Evolutionary conservation across 2,329 filamentous ascomycete species (phyloP), one percentile per base, ranked within the genome.

Genomic region (Biscogniauxia mediterranea): DNA sequence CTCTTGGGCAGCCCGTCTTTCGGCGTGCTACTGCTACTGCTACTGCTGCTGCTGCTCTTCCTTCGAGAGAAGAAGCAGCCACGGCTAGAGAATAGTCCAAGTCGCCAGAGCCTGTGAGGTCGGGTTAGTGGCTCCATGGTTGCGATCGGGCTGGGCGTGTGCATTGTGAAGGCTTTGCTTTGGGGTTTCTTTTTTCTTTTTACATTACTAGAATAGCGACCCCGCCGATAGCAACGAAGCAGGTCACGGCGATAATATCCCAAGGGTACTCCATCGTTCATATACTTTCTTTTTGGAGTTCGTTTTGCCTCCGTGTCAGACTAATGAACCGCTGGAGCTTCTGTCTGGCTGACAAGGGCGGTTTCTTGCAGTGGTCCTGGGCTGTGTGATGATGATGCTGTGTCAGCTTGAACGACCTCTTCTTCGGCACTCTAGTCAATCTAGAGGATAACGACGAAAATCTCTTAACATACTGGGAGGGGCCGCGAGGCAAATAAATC

Each of bases 191-290:
- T 23, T 23, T 3, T 11, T 2, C 1, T 42, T 49, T 67, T 70
- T 66, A 70, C 68, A 67, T 25, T 13, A 55, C 20, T 15, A 61
- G 7, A 1, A 64, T 21, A 5, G 64, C n/a, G n/a, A 64, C 8
- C 7, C 58, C 50, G 11, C 56, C 66, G 17, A 66, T 5, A 5
- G 57, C 25, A 23, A 54, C 57, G 32, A 64, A 23, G 28, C 62
- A 58, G 19, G 61, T 56, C 17, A 66, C 54, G 42, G 64, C 19
- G 49, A 68, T 55, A 25, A 62, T 56, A 20, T 64, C 50, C 63
- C 63, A 65, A n/a, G 64, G 60, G 42, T 63, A 56, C 2, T 63
- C 46, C 68, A 70, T 69, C 23, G 23, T 61, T 21, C 13, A 52
- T 52, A 21, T 21, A 52, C 8, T 6, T 46, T 46, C 15, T 13